Conservation (phyloP, 2,329 filamentous ascomycete genomes). For the Cephalotrichum gorgonifer region DNA sequence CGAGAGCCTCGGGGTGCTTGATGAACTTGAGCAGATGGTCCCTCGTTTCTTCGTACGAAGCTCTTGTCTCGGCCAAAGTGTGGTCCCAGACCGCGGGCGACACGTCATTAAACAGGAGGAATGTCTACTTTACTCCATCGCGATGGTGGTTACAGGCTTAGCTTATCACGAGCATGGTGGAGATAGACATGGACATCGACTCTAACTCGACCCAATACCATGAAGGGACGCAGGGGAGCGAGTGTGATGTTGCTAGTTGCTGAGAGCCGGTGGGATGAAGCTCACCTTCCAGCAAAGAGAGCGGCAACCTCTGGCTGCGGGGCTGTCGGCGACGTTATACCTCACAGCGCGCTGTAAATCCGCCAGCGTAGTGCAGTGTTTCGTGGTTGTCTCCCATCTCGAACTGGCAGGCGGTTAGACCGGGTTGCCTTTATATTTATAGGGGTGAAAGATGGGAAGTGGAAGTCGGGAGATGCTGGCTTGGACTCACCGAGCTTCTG, state of each 20-base stretch:
- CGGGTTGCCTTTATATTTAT: background rate
- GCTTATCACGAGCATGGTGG: background rate
- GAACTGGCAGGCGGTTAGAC: slow-evolving; percentile 10
- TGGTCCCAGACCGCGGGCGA: slow-evolving; percentile 58
- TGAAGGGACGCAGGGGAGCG: too few relatives aligned
- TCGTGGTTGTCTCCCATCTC: slow-evolving; percentile 58
- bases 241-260: too few relatives aligned
- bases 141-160: background rate
- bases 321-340: slow-evolving; percentile 45
- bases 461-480: background rate
- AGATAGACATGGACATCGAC: too few relatives aligned
- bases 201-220: too few relatives aligned
- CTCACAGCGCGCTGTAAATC: slow-evolving; percentile 56
- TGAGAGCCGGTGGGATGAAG: background rate
- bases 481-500: slow-evolving; percentile 25
- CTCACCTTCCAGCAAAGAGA: slow-evolving; percentile 86
- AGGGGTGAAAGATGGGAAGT: background rate
- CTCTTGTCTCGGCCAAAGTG: slow-evolving; percentile 56
- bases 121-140: slow-evolving; percentile 43
- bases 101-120: slow-evolving; percentile 65
- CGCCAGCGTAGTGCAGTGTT: slow-evolving; percentile 44
- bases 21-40: slow-evolving; percentile 73
- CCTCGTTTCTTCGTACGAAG: slow-evolving; percentile 61
- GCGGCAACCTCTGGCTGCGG: slow-evolving; percentile 62
- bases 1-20: slow-evolving; percentile 71